These are phyloP conservation scores for Blastocrithidia nonstop DNA, from an alignment of 208 protist genomes.

Conservation along the genomic window DNA sequence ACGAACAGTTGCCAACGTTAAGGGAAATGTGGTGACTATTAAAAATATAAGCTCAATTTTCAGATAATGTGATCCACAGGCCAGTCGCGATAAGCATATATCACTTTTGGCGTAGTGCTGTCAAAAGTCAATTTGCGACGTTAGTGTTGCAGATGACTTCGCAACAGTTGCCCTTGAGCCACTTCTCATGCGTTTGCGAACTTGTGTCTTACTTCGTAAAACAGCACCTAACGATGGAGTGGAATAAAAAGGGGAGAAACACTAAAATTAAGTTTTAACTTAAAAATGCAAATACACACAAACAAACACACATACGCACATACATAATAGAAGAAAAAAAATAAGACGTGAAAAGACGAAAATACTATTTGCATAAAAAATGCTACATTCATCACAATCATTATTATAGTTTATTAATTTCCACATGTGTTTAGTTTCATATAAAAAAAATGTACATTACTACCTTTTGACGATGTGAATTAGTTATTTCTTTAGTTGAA, in stretches of 20 bases:
- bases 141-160: constrained; percentile 22
- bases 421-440: too few species aligned
- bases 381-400: too few species aligned
- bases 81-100: constrained; percentile 27
- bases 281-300: not conserved
- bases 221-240: not conserved
- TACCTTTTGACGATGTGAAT: too few species aligned
- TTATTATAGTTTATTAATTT: too few species aligned
- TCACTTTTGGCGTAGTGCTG: constrained; percentile 32
- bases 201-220: constrained; percentile 41
- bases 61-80: constrained; percentile 15
- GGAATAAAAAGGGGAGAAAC: not conserved
- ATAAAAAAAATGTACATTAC: too few species aligned
- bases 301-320: constrained; percentile 3
- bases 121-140: constrained; percentile 43
- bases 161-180: constrained; percentile 22
- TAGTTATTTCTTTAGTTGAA: too few species aligned
- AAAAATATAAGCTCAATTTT: constrained; percentile 25
- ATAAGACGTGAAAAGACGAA: too few species aligned
- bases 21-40: constrained; percentile 19
- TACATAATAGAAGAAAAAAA: too few species aligned
- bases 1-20: constrained; percentile 20
- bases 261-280: not conserved
- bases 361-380: too few species aligned
- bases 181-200: constrained; percentile 38